phyloP scores from a whole-genome alignment of 768 basidiomycete species.

The Calocera viscosa region DNA sequence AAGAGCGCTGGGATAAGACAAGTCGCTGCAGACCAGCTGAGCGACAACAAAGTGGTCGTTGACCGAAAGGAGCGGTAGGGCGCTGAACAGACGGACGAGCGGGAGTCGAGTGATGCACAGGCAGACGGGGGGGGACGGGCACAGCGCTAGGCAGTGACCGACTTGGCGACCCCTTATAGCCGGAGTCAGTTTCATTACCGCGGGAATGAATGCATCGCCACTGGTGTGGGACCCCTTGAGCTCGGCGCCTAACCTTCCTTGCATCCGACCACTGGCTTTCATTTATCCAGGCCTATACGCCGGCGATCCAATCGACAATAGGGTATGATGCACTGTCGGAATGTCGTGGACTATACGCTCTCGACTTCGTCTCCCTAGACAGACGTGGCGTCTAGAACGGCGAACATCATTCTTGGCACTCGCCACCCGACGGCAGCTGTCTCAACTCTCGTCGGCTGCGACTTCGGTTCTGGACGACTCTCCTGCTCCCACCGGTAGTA shows the following conservation, averaged over 20 bases:
- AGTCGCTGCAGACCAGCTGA: slow-evolving; percentile 1
- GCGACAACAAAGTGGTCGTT: slow-evolving; percentile 4
- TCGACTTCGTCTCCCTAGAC: background rate
- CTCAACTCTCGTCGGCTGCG: background rate
- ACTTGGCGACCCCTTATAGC: background rate
- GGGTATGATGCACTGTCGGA: too few relatives aligned
- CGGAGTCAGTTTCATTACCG: background rate
- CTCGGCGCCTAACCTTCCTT: too few relatives aligned
- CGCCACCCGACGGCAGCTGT: too few relatives aligned
- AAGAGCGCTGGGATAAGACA: background rate
- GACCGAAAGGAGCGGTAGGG: background rate
- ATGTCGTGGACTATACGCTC: background rate
- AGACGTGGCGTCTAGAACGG: too few relatives aligned
- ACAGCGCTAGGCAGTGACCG: background rate
- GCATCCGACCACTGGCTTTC: too few relatives aligned
- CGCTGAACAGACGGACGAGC: background rate
- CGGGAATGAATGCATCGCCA: background rate
- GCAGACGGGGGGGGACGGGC: background rate
- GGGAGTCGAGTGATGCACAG: background rate
- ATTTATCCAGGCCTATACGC: too few relatives aligned
- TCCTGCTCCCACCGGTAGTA: background rate
- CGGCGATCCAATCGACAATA: too few relatives aligned
- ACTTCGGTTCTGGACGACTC: background rate
- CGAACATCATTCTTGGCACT: too few relatives aligned
- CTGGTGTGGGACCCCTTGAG: background rate